Evolutionary conservation across 75 land plant species (phyloP), one percentile per base, ranked within the genome.

Genomic region (Azolla pinnata): DNA sequence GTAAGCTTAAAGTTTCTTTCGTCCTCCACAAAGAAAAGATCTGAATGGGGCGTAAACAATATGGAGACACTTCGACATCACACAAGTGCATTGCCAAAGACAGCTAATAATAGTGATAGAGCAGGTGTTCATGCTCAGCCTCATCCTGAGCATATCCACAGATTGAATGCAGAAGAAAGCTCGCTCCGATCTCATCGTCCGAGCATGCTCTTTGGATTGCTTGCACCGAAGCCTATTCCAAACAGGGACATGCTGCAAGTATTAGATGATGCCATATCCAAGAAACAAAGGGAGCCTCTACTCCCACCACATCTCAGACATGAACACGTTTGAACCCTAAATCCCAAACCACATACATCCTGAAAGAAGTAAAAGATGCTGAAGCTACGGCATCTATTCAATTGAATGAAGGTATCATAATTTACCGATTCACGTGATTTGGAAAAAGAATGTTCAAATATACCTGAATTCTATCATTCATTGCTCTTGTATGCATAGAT

Each of bases 251-350:
- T 24, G 5, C 2, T 52, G 4, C 7, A 23, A 10, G 54, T 24
- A 2, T 24, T 24, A 23, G 54, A 52, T 9, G 29, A 52, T 23
- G 54, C 54, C 24, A 7, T 52, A 1, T 18, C 25, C 4, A 23
- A 29, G 12, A 23, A 52, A 2, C 54, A 52, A 16, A 52, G 54
- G 14, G 54, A 52, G 29, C 54, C 29, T 2, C 54, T 19, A 25
- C 29, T 52, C 5, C 25, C 54, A 1, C 54, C 54, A 24, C 54
- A 52, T 27, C 54, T 52, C 24, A 52, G 29, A 52, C 25, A 52
- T 14, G 29, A 52, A 12, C 5, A 35, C 12, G 40, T 12, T 12
- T 35, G 40, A 5, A 12, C 12, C 5, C 12, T 35, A 12, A 5
- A 5, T 35, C 10, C 5, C 5, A 5, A 35, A 12, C 5, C 12